Conservation (phyloP, 352 stramenopile species). For the Phytophthora pinifolia region DNA sequence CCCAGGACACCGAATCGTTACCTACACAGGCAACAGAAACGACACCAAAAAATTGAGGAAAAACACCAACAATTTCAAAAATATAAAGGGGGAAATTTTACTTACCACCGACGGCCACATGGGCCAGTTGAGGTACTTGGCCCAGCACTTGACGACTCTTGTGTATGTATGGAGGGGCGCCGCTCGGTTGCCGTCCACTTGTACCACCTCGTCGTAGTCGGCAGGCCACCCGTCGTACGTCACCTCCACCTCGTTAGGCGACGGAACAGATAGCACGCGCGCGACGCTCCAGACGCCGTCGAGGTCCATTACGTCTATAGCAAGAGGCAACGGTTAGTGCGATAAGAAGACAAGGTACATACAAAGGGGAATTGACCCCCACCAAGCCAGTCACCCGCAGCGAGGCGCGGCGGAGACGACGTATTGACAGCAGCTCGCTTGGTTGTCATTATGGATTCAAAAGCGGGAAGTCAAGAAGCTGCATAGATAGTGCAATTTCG, state of each 20-base stretch:
- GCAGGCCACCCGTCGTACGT: conserved; percentile 60
- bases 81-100: background rate
- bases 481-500: too few relatives aligned
- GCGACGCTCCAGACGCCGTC: conserved; percentile 64
- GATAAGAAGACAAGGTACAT: background rate
- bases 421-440: too few relatives aligned
- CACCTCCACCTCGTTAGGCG: conserved; percentile 43
- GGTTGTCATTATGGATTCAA: too few relatives aligned
- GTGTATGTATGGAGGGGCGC: conserved; percentile 50
- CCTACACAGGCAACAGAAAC: conserved; percentile 13
- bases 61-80: too few relatives aligned
- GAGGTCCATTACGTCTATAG: conserved; percentile 50
- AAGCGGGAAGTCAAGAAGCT: too few relatives aligned
- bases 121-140: conserved; percentile 60
- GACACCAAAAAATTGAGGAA: background rate
- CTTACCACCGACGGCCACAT: conserved; percentile 58
- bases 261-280: conserved; percentile 33
- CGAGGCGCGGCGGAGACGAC: too few relatives aligned
- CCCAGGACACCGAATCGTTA: conserved; percentile 53
- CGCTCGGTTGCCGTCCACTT: conserved; percentile 46
- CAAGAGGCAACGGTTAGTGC: background rate
- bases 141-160: conserved; percentile 14
- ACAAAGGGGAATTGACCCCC: background rate
- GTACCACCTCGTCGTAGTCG: conserved; percentile 57
- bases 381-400: conserved; percentile 15